A percentile compares a stretch with the other conserved stretches of the same genome.
Conservation (phyloP, 148 eudicot species). For the Vaccinium macrocarpon region DNA sequence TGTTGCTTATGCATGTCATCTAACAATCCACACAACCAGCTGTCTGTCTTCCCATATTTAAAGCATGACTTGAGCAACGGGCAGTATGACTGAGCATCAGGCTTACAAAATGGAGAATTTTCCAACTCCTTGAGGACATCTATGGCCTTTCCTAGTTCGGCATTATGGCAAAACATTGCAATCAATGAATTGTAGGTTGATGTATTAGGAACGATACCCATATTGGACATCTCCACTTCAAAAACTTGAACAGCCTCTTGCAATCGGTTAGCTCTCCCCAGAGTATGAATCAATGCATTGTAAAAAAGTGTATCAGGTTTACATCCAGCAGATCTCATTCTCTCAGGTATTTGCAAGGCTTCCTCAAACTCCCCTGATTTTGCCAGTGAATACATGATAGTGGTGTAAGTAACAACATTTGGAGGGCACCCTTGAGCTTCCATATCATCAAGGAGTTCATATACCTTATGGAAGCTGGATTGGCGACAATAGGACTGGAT, state of each 20-base stretch:
- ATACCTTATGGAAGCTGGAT: constrained; percentile 50
- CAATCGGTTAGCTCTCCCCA: constrained; percentile 58
- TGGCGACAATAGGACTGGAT: constrained; percentile 66
- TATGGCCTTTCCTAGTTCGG: constrained; percentile 50
- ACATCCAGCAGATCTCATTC: constrained; percentile 52
- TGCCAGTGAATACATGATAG: constrained; percentile 59
- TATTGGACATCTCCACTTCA: constrained; percentile 58
- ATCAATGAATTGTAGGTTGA: constrained; percentile 83
- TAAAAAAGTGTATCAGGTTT: constrained; percentile 68
- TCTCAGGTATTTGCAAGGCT: constrained; percentile 56
- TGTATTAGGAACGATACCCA: constrained; percentile 49
- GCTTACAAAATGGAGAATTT: constrained; percentile 48
- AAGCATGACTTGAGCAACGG: constrained; percentile 74
- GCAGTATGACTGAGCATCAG: constrained; percentile 67
- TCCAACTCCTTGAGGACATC: constrained; percentile 49
- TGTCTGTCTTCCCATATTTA: constrained; percentile 37
- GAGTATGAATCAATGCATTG: constrained; percentile 69
- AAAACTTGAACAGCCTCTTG: constrained; percentile 58
- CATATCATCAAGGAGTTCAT: constrained; percentile 78
- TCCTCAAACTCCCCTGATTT: constrained; percentile 53
- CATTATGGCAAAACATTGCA: constrained; percentile 60
- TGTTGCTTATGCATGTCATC: constrained; percentile 76
- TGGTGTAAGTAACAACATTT: constrained; percentile 80
- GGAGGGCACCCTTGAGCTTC: constrained; percentile 60
- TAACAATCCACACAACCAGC: constrained; percentile 43